phyloP scores from a whole-genome alignment of 495 filamentous ascomycete species.

The Aspergillus bridgeri region DNA sequence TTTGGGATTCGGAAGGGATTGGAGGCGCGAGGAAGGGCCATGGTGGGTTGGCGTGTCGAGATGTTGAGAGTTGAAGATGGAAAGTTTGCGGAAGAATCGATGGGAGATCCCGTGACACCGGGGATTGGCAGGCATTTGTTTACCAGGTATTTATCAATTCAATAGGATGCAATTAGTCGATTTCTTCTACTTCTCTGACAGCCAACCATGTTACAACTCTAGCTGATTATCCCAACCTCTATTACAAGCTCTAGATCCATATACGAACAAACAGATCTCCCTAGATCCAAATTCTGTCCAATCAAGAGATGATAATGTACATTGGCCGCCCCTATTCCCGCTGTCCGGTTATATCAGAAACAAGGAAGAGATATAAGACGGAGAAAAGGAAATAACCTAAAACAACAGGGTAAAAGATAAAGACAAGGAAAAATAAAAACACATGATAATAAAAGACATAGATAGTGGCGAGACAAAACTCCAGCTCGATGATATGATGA shows the following conservation, averaged over 20 bases:
- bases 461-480: conserved; percentile 16
- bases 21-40: conserved; percentile 1
- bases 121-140: too few species aligned
- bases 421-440: conserved; percentile 22
- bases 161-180: too few species aligned
- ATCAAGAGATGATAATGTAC: conserved; percentile 47
- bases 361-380: conserved; percentile 22
- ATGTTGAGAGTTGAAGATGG: conserved; percentile 10
- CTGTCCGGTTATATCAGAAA: conserved; percentile 20
- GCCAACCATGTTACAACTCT: too few species aligned
- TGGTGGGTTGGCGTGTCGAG: conserved; percentile 1
- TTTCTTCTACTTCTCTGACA: too few species aligned
- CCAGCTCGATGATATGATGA: conserved; percentile 27
- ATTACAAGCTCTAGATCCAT: background rate
- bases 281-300: conserved; percentile 33
- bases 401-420: conserved; percentile 22
- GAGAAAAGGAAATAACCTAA: conserved; percentile 16
- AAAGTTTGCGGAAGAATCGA: background rate
- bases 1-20: background rate
- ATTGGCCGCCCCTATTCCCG: conserved; percentile 30
- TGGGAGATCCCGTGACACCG: background rate
- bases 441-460: conserved; percentile 19
- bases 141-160: too few species aligned
- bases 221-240: too few species aligned
- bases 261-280: conserved; percentile 8